Evolutionary conservation across 768 basidiomycete genomes (phyloP), one percentile per base, ranked within the genome.

Genomic region (Leccinum barrowsii): DNA sequence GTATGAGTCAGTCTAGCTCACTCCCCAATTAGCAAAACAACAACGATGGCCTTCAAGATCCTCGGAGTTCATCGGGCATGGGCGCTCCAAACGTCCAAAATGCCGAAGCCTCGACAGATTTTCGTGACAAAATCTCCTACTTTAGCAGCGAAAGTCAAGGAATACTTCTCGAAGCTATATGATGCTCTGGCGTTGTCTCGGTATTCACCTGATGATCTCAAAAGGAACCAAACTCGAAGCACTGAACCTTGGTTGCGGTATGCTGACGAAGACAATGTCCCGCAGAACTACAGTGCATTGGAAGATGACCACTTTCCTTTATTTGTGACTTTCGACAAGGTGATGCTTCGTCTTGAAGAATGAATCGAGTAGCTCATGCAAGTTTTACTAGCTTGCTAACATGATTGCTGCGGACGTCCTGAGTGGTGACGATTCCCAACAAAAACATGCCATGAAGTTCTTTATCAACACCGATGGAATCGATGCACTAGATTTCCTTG

Each of bases 11-110:
- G 42, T 12, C 32, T 3, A 15, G 7, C 56, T 59, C 44, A 63
- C 19, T 11, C 21, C 19, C 7, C 0, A 5, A 19, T 28, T 47
- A 88, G 87, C 1, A 89, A 89, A 77, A 89, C 87, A 0, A 90
- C 89, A 0, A 85, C 87, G 0, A 88, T 90, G 79, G 73, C 90
- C 1, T 86, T 85, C 74, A 89, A 87, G 68, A 89, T 90, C 80
- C 76, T 89, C 1, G 79, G 81, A 4, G 81, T 88, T 5, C 85
- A 90, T 61, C 73, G 80, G 17, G 76, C 81, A 3, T 85, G 79
- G 72, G 70, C 80, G 37, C 59, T 75, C 28, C 69, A 73, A 26
- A 11, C 2, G 1, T 60, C 57, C 5, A 71, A 67, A 11, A 67
- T 75, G 40, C 66, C 72, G 1, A 83, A 80, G 63, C 84, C 85